phyloP scores from a whole-genome alignment of 495 filamentous ascomycete species.

The Tuber calosporum region DNA sequence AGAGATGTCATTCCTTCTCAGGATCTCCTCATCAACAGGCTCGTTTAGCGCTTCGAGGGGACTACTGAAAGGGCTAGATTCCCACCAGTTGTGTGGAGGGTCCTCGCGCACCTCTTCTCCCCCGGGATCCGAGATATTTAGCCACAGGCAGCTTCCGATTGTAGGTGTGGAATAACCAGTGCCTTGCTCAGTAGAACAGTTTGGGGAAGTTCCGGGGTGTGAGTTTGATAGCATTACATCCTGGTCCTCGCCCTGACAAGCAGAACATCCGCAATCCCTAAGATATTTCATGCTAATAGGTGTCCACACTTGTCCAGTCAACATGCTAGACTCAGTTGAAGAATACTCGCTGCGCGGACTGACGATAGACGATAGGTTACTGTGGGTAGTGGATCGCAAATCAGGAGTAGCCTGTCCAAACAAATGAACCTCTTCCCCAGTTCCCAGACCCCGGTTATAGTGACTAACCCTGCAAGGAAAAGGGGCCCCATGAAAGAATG shows the following conservation, averaged over 20 bases:
- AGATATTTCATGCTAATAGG: neutral
- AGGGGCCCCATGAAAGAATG: neutral
- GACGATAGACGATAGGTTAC: neutral
- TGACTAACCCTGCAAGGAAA: neutral
- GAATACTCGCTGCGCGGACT: neutral
- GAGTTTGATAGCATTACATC: neutral
- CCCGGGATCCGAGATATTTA: neutral
- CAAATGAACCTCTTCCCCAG: neutral
- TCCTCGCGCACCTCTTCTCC: neutral
- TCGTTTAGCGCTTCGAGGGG: neutral
- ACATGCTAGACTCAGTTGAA: neutral
- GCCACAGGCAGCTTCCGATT: neutral
- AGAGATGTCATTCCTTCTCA: neutral
- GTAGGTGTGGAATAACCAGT: neutral
- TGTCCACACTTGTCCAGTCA: neutral
- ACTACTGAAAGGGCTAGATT: neutral
- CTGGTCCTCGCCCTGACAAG: neutral
- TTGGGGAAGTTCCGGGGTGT: neutral
- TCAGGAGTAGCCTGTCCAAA: neutral
- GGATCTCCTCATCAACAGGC: neutral
- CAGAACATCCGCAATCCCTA: neutral
- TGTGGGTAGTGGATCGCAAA: neutral
- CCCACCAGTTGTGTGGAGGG: neutral
- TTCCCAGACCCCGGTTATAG: too few species aligned
- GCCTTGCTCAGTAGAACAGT: neutral